Conservation (phyloP, 305 asterid genomes). For the Caryopteris hybrid region DNA sequence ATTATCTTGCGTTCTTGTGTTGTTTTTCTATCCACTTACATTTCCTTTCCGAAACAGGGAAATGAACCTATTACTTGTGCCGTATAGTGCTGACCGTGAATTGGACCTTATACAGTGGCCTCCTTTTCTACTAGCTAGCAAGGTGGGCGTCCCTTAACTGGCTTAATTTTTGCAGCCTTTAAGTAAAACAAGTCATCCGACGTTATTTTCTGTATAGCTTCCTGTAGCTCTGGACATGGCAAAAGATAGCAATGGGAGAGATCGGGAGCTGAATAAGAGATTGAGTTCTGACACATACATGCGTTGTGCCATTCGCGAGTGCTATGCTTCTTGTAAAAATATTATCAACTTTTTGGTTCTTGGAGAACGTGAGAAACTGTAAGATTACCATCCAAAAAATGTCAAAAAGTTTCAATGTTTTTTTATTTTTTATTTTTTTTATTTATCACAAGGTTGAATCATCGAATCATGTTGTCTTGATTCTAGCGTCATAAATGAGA, state of each 20-base stretch:
- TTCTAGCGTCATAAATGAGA: constrained; percentile 67
- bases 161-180: background rate
- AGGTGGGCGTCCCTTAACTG: constrained; percentile 44
- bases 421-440: too few relatives aligned
- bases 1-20: background rate
- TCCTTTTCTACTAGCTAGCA: constrained; percentile 97
- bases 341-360: constrained; percentile 68
- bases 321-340: constrained; percentile 85
- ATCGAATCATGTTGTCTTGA: constrained; percentile 1
- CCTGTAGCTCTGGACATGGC: constrained; percentile 99
- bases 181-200: background rate
- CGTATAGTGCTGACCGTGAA: constrained; percentile 90
- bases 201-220: constrained; percentile 46
- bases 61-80: constrained; percentile 86
- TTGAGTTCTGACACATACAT: constrained; percentile 65
- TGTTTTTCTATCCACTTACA: background rate
- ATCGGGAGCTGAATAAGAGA: constrained; percentile 86
- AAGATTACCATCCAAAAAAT: constrained; percentile 30
- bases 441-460: constrained; percentile 1
- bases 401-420: background rate
- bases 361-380: constrained; percentile 77
- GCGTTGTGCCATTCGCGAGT: constrained; percentile 90
- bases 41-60: constrained; percentile 50
- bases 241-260: constrained; percentile 85
- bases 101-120: constrained; percentile 98